Percentiles rank a stretch among this genome's conserved stretches.
Conservation (phyloP, 2,329 filamentous ascomycete genomes). For the Ceratocystis eucalypticola region DNA sequence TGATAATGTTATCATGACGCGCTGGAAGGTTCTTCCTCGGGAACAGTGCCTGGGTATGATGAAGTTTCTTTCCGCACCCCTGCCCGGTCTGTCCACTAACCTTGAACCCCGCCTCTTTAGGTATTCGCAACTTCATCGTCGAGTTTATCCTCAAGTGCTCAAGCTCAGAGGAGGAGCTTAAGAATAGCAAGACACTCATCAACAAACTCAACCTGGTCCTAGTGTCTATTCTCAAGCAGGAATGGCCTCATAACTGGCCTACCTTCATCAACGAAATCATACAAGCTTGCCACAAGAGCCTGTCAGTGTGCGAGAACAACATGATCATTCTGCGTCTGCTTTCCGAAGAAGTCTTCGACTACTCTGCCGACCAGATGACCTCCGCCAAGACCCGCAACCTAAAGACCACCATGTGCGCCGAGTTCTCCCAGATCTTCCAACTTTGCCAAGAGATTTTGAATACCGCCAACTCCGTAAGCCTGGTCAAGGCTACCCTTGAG, state of each 20-base stretch:
- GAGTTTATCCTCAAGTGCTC: slow-evolving; percentile 96
- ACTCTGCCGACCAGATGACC: slow-evolving; percentile 98
- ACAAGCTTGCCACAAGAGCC: slow-evolving; percentile 81
- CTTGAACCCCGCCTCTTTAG: slow-evolving; percentile 32
- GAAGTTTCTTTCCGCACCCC: slow-evolving; percentile 5
- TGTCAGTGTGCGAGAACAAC: slow-evolving; percentile 99
- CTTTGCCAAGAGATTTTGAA: slow-evolving; percentile 91
- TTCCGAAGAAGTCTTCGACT: slow-evolving; percentile 98
- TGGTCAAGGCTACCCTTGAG: slow-evolving; percentile 93
- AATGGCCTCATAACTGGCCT: slow-evolving; percentile 99
- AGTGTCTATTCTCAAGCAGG: slow-evolving; percentile 94
- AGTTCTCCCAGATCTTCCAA: slow-evolving; percentile 97
- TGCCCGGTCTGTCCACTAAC: slow-evolving; percentile 2
- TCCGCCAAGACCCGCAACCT: slow-evolving; percentile 90
- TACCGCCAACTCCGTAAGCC: slow-evolving; percentile 71
- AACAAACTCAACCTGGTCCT: slow-evolving; percentile 98
- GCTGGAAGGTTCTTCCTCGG: slow-evolving; percentile 94
- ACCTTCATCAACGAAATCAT: slow-evolving; percentile 99
- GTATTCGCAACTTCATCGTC: slow-evolving; percentile 97
- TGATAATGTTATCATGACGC: slow-evolving; percentile 95
- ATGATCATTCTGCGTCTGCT: slow-evolving; percentile 94
- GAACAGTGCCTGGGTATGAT: slow-evolving; percentile 74
- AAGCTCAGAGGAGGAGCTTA: slow-evolving; percentile 74
- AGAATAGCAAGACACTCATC: slow-evolving; percentile 71
- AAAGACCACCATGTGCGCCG: slow-evolving; percentile 96